Base-by-base conservation (phyloP, 371 early-diverging fungal species). In the Mucor saturninus region DNA sequence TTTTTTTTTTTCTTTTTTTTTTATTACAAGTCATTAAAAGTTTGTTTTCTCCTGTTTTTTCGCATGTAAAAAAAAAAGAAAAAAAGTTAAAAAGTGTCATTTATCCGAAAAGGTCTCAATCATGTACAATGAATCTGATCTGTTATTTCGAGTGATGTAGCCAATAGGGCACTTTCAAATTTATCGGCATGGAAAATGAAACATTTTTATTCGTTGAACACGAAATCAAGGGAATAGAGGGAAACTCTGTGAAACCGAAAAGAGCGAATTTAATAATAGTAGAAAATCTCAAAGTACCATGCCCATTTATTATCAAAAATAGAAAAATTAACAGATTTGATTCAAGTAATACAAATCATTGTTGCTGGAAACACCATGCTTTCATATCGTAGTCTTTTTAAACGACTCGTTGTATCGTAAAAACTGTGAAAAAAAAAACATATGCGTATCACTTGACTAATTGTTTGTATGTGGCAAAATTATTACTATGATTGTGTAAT, bases 261-360 rank as follows among this genome's bases (percentile, higher is more conserved):
- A n/a, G 7, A 14, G 5, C 15, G 4, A 5, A 21, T 7, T 46
- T 46, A 46, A 46, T 46, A 46, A 46, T 21, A 26, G 46, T 46
- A 46, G 46, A 46, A 46, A 46, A 46, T 46, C 46, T 46, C 46
- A 26, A 46, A 1, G 21, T 15, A 46, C 46, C 46, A 46, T 46
- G n/a, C 8, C 9, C 15, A 21, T 46, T 21, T 21, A 46, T 21
- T 26, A 46, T 21, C 46, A 21, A 46, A 46, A 46, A 26, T 46
- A 46, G 46, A 46, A 21, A 46, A 46, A 46, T 46, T 46, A 46
- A 46, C 46, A 21, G 26, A 21, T 26, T 46, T 43, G 5, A 43
- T n/a, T 5, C 15, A 14, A 43, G 15, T n/a, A 43, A 5, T 43
- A 43, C 15, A 43, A n/a, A 14, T 14, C 14, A 14, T 5, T n/a